Evolutionary conservation across 495 filamentous ascomycete genomes (phyloP).

Genomic region (Hypoxylon fuscum): DNA sequence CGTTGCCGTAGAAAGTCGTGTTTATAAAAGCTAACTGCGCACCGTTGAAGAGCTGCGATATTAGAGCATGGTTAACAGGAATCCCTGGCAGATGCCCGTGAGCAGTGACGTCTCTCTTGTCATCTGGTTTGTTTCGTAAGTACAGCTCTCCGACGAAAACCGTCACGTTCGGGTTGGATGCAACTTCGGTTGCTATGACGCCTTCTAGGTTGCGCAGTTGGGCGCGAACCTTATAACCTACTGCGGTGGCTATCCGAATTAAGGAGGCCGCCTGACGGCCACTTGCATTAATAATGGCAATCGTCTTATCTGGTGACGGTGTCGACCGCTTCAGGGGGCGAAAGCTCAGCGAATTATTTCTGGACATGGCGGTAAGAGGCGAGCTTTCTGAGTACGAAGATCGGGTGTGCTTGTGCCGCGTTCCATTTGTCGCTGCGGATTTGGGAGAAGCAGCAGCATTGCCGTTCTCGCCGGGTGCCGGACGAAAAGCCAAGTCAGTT

Average conservation of each 20-base stretch:
- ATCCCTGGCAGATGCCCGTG: conserved; percentile 57
- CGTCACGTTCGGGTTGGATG: conserved; percentile 81
- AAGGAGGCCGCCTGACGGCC: conserved; percentile 94
- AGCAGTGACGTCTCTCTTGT: conserved; percentile 53
- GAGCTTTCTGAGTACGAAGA: conserved; percentile 62
- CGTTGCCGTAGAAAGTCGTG: conserved; percentile 97
- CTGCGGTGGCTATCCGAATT: conserved; percentile 88
- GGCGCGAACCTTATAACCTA: conserved; percentile 89
- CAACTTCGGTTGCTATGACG: conserved; percentile 83
- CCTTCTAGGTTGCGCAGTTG: conserved; percentile 86
- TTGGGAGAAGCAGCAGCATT: conserved; percentile 41
- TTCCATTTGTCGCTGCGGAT: conserved; percentile 42
- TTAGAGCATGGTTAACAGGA: conserved; percentile 66
- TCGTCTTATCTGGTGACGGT: conserved; percentile 72
- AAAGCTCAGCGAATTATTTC: conserved; percentile 59
- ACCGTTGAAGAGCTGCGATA: conserved; percentile 80
- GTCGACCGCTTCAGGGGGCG: conserved; percentile 62
- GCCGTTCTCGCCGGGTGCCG: conserved; percentile 49
- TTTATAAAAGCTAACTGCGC: conserved; percentile 95
- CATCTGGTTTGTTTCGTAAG: conserved; percentile 60
- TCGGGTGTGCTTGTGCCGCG: conserved; percentile 61
- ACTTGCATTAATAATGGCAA: conserved; percentile 91
- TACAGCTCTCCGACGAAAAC: conserved; percentile 85
- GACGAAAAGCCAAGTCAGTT: conserved; percentile 54
- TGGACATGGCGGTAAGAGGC: conserved; percentile 53